These are phyloP conservation scores for Calvatia gigantea DNA, from an alignment of 768 basidiomycete species.

Conservation along the genomic window DNA sequence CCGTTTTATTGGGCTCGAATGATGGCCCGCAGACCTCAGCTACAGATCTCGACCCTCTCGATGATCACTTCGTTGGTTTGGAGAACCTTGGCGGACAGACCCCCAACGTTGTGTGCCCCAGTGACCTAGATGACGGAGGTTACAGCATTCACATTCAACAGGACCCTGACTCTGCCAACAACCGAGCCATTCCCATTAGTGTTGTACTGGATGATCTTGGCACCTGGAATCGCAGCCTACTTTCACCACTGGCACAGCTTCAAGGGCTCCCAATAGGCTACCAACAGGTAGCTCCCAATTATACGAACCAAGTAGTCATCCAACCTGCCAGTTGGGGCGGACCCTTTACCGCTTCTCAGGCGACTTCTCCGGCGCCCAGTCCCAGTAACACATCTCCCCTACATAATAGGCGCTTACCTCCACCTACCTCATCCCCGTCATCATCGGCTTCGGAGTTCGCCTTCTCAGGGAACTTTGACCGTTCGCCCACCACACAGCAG, in stretches of 20 bases:
- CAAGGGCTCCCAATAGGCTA: not conserved
- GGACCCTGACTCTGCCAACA: not conserved
- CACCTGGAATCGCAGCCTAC: too few species aligned
- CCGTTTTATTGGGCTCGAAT: not conserved
- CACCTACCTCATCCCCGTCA: not conserved
- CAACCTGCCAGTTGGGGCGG: not conserved
- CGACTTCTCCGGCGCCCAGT: not conserved
- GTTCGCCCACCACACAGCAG: too few species aligned
- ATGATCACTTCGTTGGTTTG: not conserved
- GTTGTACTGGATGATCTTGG: not conserved
- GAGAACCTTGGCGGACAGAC: not conserved
- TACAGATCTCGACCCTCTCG: not conserved
- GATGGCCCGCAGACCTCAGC: not conserved
- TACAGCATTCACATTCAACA: not conserved
- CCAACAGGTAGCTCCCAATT: not conserved
- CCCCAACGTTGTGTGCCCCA: not conserved
- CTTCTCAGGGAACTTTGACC: not conserved
- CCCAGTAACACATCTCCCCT: not conserved
- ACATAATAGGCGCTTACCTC: not conserved
- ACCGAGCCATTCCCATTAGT: not conserved
- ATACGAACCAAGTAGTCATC: not conserved
- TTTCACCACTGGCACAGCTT: not conserved
- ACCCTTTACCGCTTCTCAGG: not conserved
- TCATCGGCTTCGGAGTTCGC: not conserved
- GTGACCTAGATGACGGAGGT: not conserved